phyloP scores from a whole-genome alignment of 1,284 basidiomycete species.

The Cutaneotrichosporon daszewskae region DNA sequence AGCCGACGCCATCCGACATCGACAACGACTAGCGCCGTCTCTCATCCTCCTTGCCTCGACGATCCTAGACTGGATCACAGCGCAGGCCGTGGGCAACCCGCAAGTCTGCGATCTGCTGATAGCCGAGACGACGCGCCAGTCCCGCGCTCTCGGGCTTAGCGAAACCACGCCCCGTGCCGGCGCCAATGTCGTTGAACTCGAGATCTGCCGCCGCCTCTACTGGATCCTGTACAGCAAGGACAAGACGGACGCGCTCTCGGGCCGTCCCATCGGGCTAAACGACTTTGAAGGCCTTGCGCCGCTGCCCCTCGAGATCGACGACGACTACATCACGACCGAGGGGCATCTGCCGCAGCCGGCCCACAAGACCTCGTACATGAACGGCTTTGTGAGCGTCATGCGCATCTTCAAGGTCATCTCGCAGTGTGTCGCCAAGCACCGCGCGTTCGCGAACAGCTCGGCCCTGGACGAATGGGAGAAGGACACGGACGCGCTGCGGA shows the following conservation, averaged over 20 bases:
- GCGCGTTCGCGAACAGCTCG: constrained; percentile 15
- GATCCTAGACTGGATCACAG: constrained; percentile 22
- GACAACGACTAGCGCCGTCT: constrained; percentile 14
- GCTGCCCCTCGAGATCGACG: constrained; percentile 27
- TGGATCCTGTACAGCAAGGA: constrained; percentile 29
- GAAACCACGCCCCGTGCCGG: constrained; percentile 4
- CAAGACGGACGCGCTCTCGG: constrained; percentile 28
- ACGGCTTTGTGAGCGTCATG: constrained; percentile 21
- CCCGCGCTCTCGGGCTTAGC: constrained; percentile 21
- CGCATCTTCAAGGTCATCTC: constrained; percentile 26
- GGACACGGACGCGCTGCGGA: background rate
- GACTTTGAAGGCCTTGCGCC: constrained; percentile 28
- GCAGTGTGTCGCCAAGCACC: constrained; percentile 24
- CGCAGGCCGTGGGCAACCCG: constrained; percentile 17
- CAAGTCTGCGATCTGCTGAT: constrained; percentile 12
- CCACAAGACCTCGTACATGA: constrained; percentile 17
- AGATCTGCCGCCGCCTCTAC: constrained; percentile 23
- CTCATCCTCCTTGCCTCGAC: constrained; percentile 17
- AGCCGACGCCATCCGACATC: constrained; percentile 19
- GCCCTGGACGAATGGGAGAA: background rate
- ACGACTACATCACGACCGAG: constrained; percentile 26
- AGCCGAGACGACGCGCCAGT: constrained; percentile 20
- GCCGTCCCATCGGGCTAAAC: constrained; percentile 19
- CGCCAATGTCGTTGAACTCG: constrained; percentile 11
- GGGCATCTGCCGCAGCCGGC: constrained; percentile 13